phyloP scores from a whole-genome alignment of 257 asterid genomes.

The Ligustrum vulgare region DNA sequence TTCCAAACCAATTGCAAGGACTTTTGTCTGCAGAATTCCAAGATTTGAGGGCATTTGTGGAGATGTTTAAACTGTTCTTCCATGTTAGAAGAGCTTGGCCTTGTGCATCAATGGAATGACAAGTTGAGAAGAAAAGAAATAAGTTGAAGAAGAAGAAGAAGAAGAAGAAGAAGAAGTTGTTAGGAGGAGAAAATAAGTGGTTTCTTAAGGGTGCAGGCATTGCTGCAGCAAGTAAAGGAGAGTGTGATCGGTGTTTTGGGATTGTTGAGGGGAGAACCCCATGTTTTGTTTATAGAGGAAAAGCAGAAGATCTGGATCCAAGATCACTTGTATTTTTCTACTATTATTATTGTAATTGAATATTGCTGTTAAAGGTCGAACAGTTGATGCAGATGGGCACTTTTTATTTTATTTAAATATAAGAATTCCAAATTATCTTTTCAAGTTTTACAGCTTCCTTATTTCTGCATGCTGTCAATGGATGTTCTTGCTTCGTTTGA shows the following conservation, averaged over 20 bases:
- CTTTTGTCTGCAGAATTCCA: conserved; percentile 55
- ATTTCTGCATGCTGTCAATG: conserved; percentile 31
- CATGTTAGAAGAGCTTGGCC: conserved; percentile 71
- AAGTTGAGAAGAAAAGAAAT: conserved; percentile 36
- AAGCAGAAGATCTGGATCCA: conserved; percentile 81
- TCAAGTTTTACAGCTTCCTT: background rate
- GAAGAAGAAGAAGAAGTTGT: background rate
- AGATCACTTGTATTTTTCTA: conserved; percentile 54
- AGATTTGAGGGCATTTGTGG: conserved; percentile 44
- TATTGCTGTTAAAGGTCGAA: conserved; percentile 31
- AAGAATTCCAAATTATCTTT: conserved; percentile 6
- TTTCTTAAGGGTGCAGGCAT: conserved; percentile 59
- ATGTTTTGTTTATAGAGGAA: conserved; percentile 73
- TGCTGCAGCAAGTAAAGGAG: conserved; percentile 38
- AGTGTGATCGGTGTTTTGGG: conserved; percentile 44
- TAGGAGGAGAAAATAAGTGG: conserved; percentile 22
- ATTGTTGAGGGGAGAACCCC: conserved; percentile 62
- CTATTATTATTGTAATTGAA: conserved; percentile 43
- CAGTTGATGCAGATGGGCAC: conserved; percentile 21
- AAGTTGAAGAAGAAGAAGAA: no score
- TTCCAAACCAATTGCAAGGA: conserved; percentile 86
- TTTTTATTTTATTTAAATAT: conserved; percentile 31
- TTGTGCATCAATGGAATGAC: conserved; percentile 58
- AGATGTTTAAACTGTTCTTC: conserved; percentile 54
- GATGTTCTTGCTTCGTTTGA: background rate